These are phyloP conservation scores for Aspergillus heteromorphus DNA, from an alignment of 495 filamentous ascomycete species.

Conservation along the genomic window DNA sequence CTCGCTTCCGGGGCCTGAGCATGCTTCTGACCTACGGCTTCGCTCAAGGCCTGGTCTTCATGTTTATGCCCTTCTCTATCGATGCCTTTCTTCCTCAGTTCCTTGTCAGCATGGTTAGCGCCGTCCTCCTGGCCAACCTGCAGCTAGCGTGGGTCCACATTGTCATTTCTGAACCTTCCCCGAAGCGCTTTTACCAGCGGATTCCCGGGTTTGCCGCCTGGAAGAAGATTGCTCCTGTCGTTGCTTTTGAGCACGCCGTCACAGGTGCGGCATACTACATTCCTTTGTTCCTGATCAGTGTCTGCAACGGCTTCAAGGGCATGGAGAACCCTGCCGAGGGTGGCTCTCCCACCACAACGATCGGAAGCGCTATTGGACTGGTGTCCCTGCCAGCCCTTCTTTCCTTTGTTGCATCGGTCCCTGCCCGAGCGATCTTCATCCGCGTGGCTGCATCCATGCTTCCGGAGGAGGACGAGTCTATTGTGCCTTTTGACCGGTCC, in stretches of 20 bases:
- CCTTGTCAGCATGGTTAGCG: conserved; percentile 33
- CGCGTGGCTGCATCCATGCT: conserved; percentile 71
- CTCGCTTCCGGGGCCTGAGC: conserved; percentile 54
- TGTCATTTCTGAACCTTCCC: conserved; percentile 51
- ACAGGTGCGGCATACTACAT: conserved; percentile 32
- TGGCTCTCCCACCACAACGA: conserved; percentile 2
- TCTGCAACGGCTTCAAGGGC: conserved; percentile 25
- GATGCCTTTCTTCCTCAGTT: conserved; percentile 29
- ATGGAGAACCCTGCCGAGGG: not conserved
- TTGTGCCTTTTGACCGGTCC: conserved; percentile 71
- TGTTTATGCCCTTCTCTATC: conserved; percentile 22
- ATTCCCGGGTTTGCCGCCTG: conserved; percentile 41
- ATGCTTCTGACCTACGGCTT: conserved; percentile 30
- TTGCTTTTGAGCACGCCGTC: conserved; percentile 38
- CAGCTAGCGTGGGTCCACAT: conserved; percentile 57
- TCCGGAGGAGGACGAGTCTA: conserved; percentile 61
- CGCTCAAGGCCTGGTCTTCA: conserved; percentile 21
- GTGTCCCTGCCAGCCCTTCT: conserved; percentile 31
- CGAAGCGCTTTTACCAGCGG: conserved; percentile 47
- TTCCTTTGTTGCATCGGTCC: conserved; percentile 50
- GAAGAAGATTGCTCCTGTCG: conserved; percentile 48
- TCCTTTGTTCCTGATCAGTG: conserved; percentile 28
- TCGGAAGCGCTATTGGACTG: conserved; percentile 31
- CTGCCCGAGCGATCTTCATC: conserved; percentile 56
- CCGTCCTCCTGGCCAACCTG: conserved; percentile 43